Evolutionary conservation across 495 filamentous ascomycete genomes (phyloP).

Genomic region (Podospora pseudopauciseta): DNA sequence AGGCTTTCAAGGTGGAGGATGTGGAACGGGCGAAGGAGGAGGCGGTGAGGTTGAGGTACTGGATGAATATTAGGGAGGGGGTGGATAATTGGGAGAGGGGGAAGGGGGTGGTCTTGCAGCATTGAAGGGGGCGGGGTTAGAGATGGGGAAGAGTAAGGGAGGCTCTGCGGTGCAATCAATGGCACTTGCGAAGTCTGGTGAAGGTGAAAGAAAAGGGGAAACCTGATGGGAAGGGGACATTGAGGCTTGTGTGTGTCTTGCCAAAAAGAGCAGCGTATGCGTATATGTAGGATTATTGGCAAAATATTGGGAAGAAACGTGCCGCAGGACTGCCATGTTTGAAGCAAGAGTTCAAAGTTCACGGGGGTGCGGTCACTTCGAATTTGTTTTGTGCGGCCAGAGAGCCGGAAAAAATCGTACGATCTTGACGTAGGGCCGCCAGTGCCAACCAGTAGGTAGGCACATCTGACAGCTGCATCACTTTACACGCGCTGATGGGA

Average conservation of each 20-base stretch:
- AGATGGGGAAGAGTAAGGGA: background rate
- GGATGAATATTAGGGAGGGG: conserved; percentile 81
- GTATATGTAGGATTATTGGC: background rate
- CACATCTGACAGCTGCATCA: background rate
- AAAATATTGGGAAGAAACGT: background rate
- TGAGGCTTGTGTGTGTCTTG: background rate
- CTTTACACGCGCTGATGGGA: too few species aligned
- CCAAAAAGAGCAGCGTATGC: background rate
- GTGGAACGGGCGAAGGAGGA: conserved; percentile 62
- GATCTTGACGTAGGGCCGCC: background rate
- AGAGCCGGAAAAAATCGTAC: background rate
- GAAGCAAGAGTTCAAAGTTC: background rate
- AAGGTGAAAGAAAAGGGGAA: background rate
- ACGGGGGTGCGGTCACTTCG: background rate
- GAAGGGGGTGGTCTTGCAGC: conserved; percentile 61
- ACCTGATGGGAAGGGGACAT: background rate
- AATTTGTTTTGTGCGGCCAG: background rate
- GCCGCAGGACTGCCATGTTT: background rate
- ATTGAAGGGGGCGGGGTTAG: conserved; percentile 36
- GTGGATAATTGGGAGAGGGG: conserved; percentile 79
- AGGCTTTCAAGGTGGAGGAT: conserved; percentile 64
- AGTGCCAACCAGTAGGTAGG: background rate
- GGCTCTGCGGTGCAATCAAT: background rate
- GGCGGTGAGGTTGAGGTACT: conserved; percentile 79
- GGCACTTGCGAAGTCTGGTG: background rate